Evolutionary conservation across 192 early-diverging fungal species (phyloP), one percentile per base, ranked within the genome.

Genomic region (Coemansia sp.): DNA sequence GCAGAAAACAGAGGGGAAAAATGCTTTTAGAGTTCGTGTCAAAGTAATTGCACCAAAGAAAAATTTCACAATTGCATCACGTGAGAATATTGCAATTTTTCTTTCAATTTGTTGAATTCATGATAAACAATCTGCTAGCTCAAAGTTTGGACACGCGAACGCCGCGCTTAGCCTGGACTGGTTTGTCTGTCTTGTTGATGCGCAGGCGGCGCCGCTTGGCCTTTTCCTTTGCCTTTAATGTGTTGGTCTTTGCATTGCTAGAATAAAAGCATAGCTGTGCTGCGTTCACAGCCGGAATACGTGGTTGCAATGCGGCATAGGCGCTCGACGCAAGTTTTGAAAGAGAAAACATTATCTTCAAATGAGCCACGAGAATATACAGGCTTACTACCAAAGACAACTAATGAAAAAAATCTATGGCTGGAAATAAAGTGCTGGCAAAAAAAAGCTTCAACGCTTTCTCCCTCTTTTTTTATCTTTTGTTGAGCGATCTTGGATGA

Each of bases 131-230:
- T 12, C 9, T 26, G 56, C 18, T 39, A 5, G 36, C 36, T 57
- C 48, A 81, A 1, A 81, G 69, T 66, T 81, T 81, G 41, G 78
- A 81, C 20, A 75, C 78, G 0, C 78, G 69, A 7, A 39, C 57
- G 24, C 51, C 62, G 69, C 78, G 78, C 60, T 75, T 72, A 44
- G 78, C 78, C 55, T 81, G 78, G 26, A 53, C 78, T 1, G 78
- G 78, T 66, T 62, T 44, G 33, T 75, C 73, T 24, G 78, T 63
- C 69, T 81, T 81, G 73, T 60, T 75, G 35, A 72, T 34, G 57
- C 78, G 72, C 78, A 64, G 69, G 41, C 78, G 78, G n/a, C 78
- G 78, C 46, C 70, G 73, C 63, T 81, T 81, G 60, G 66, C 57
- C 73, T 81, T 81, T 45, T 81, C 78, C 34, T 69, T 73, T 8